Percentiles rank a stretch among this genome's conserved stretches.
phyloP scores from a whole-genome alignment of 352 stramenopile genomes.

The Achlya hypogyna region DNA sequence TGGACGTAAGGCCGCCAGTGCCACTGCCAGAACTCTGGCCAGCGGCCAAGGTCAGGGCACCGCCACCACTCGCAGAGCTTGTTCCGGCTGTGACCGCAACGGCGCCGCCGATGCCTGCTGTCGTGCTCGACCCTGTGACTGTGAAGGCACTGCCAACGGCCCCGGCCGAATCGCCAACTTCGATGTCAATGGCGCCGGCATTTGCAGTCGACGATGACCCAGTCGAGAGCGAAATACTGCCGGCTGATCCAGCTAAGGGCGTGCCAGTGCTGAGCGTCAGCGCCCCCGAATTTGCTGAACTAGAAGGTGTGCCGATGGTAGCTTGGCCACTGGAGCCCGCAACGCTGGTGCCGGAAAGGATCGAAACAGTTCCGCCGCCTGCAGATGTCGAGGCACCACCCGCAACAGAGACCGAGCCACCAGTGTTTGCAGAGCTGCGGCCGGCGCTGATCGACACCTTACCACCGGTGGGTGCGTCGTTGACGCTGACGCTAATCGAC shows the following conservation, averaged over 20 bases:
- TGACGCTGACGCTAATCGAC: no score
- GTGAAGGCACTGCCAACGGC: neutral
- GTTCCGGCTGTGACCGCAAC: neutral
- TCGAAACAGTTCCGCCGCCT: no score
- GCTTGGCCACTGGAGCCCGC: constrained; percentile 41
- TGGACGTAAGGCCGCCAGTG: neutral
- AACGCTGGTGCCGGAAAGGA: constrained; percentile 37
- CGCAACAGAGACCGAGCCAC: no score
- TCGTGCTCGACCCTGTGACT: neutral
- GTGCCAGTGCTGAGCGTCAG: constrained; percentile 25
- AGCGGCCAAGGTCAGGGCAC: neutral
- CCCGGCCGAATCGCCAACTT: neutral
- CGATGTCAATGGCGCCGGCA: constrained; percentile 5
- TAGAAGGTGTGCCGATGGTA: constrained; percentile 27
- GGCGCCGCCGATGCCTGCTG: no score
- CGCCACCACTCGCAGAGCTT: neutral
- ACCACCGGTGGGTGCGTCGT: no score
- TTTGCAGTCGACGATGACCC: constrained; percentile 15
- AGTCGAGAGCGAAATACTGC: constrained; percentile 25
- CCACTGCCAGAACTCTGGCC: neutral
- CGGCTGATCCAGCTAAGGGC: constrained; percentile 26
- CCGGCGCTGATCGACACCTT: no score
- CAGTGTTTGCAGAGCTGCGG: no score
- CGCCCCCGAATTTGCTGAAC: neutral
- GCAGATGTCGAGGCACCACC: no score